Conservation (phyloP, 2,329 filamentous ascomycete genomes). For the Calonectria leucothoes region DNA sequence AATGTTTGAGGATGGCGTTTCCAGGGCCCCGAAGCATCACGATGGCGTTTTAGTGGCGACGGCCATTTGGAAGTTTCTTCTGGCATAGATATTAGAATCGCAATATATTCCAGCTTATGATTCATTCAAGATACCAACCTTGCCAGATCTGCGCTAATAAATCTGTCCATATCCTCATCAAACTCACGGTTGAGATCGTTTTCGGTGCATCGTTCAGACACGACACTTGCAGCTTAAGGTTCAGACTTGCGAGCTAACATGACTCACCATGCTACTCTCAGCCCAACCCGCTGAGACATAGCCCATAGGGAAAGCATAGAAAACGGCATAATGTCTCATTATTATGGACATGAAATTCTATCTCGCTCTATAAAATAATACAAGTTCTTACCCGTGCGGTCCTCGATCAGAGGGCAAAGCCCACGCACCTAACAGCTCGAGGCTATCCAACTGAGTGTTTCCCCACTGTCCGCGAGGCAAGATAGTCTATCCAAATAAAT, state of each 20-base stretch:
- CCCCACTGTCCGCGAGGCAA: neutral
- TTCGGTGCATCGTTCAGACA: neutral
- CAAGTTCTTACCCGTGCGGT: neutral
- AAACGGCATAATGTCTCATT: constrained; percentile 3
- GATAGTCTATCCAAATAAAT: neutral
- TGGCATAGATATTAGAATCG: constrained; percentile 9
- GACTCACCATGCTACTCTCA: neutral
- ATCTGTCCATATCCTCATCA: neutral
- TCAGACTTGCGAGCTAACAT: neutral
- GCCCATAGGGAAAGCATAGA: neutral
- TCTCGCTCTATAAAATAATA: neutral
- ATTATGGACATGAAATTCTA: neutral
- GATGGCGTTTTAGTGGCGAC: constrained; percentile 43
- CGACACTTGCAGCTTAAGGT: neutral
- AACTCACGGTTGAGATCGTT: neutral
- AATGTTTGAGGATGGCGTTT: constrained; percentile 41
- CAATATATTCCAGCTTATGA: neutral
- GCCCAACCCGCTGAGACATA: neutral
- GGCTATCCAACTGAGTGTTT: neutral
- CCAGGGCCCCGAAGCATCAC: constrained; percentile 40
- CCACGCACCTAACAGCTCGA: neutral
- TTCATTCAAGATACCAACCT: neutral
- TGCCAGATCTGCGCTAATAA: neutral
- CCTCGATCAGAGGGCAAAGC: neutral
- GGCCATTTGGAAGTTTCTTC: constrained; percentile 42